These are phyloP conservation scores for Alternaria postmessia DNA, from an alignment of 2,329 filamentous ascomycete species.

Conservation along the genomic window DNA sequence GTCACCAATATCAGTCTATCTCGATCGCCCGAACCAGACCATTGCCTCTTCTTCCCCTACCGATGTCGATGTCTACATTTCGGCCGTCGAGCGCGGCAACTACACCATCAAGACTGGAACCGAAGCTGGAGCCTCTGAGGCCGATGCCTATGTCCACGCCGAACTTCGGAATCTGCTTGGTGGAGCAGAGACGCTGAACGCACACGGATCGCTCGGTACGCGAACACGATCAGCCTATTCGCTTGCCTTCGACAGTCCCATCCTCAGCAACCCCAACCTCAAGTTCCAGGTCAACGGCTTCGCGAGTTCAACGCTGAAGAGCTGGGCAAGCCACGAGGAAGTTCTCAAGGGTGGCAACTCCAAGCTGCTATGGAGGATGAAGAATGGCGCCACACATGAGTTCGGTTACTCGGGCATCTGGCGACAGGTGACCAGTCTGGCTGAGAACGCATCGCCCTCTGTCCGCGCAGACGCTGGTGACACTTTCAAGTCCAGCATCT, in stretches of 20 bases:
- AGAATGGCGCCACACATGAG: slow-evolving; percentile 73
- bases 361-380: slow-evolving; percentile 77
- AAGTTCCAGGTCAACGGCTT: slow-evolving; percentile 81
- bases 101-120: slow-evolving; percentile 93
- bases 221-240: slow-evolving; percentile 92
- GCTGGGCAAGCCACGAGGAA: slow-evolving; percentile 95
- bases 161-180: slow-evolving; percentile 93
- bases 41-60: slow-evolving; percentile 75
- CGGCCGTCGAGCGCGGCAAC: slow-evolving; percentile 79
- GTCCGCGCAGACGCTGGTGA: slow-evolving; percentile 88
- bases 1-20: slow-evolving; percentile 79
- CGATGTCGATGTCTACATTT: slow-evolving; percentile 82
- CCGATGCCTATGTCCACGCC: slow-evolving; percentile 88
- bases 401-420: slow-evolving; percentile 82
- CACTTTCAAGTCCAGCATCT: slow-evolving; percentile 85
- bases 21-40: slow-evolving; percentile 76
- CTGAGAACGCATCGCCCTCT: slow-evolving; percentile 77
- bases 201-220: slow-evolving; percentile 89
- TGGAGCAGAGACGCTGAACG: slow-evolving; percentile 85
- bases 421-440: slow-evolving; percentile 86
- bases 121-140: slow-evolving; percentile 91
- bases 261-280: slow-evolving; percentile 84
- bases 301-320: slow-evolving; percentile 84
- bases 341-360: slow-evolving; percentile 78
- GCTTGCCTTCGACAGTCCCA: slow-evolving; percentile 81